Percentiles rank a stretch among this genome's conserved stretches.
Evolutionary conservation across 2,329 filamentous ascomycete genomes (phyloP).

Genomic region (Paracamarosporium sp.): DNA sequence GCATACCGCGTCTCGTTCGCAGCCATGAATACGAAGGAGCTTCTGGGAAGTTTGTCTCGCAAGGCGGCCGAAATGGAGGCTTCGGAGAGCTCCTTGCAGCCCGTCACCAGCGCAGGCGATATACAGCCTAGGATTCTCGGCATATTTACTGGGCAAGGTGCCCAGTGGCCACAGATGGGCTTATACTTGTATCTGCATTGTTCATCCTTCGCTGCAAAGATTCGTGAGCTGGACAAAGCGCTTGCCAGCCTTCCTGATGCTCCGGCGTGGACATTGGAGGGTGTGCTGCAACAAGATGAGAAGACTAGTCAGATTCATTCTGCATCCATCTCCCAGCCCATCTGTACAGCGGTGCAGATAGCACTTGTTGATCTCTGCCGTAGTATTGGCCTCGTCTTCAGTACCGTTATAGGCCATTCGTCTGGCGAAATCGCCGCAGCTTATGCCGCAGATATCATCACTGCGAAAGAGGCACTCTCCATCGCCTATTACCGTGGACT

Average conservation of each 20-base stretch:
- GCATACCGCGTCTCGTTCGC: background rate
- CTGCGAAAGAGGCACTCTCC: constrained; percentile 13
- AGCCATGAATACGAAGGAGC: background rate
- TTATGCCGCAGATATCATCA: constrained; percentile 21
- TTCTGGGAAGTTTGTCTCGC: background rate
- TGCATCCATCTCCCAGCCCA: constrained; percentile 17
- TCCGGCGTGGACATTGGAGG: constrained; percentile 9
- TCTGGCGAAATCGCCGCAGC: constrained; percentile 13
- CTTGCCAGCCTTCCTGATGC: background rate
- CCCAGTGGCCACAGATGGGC: constrained; percentile 21
- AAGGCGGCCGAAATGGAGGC: background rate
- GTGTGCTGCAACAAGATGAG: constrained; percentile 5
- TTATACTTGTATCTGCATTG: too few relatives aligned
- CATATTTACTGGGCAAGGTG: constrained; percentile 30
- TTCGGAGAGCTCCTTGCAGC: too few relatives aligned
- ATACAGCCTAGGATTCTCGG: constrained; percentile 15
- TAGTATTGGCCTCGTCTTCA: constrained; percentile 10
- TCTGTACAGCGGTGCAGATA: background rate
- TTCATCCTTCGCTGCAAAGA: too few relatives aligned
- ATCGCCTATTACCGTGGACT: constrained; percentile 29
- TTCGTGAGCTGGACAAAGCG: background rate
- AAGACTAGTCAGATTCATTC: background rate
- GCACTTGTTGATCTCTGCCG: constrained; percentile 4
- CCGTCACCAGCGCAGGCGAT: background rate
- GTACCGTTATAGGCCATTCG: constrained; percentile 5